Percentiles rank a stretch among this genome's conserved stretches.
These are phyloP conservation scores for Phytophthora crassamura DNA, from an alignment of 352 stramenopile genomes.

Conservation along the genomic window DNA sequence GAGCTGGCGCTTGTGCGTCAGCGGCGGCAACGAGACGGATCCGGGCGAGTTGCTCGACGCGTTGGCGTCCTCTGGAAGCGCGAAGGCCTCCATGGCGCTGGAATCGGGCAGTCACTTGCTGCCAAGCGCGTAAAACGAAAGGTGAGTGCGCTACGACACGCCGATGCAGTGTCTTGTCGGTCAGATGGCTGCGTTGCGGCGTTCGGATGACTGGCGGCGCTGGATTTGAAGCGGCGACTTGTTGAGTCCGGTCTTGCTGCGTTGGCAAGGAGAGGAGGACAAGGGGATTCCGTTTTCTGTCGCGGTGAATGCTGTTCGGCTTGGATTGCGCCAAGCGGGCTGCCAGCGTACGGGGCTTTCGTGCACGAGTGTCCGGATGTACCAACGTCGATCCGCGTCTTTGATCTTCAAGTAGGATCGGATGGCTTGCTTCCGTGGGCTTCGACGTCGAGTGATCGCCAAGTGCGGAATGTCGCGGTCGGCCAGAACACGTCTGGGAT, in stretches of 20 bases:
- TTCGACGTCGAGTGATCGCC: slow-evolving; percentile 1
- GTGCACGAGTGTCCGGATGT: not conserved
- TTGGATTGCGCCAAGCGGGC: slow-evolving; percentile 9
- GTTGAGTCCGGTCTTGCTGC: slow-evolving; percentile 44
- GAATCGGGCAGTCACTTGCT: slow-evolving; percentile 20
- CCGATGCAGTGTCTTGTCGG: slow-evolving; percentile 14
- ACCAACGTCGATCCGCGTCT: slow-evolving; percentile 9
- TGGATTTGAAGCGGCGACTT: slow-evolving; percentile 41
- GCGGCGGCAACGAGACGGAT: slow-evolving; percentile 17
- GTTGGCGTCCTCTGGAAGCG: slow-evolving; percentile 11
- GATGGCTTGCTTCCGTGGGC: slow-evolving; percentile 12
- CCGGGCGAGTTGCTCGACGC: not conserved
- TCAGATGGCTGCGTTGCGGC: slow-evolving; percentile 29
- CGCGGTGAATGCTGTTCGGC: slow-evolving; percentile 10
- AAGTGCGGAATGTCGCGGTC: not conserved
- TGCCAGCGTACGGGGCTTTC: not conserved
- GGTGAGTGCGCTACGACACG: slow-evolving; percentile 20
- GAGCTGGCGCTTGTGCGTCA: slow-evolving; percentile 28
- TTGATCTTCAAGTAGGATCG: slow-evolving; percentile 25
- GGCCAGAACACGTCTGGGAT: too few species aligned
- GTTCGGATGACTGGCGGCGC: slow-evolving; percentile 36
- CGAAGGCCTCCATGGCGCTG: slow-evolving; percentile 29
- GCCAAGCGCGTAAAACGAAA: slow-evolving; percentile 32
- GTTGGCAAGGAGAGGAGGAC: slow-evolving; percentile 19
- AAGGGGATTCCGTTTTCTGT: slow-evolving; percentile 44